Conservation (phyloP, 2,329 filamentous ascomycete species). For the Hypoxylon sp. region DNA sequence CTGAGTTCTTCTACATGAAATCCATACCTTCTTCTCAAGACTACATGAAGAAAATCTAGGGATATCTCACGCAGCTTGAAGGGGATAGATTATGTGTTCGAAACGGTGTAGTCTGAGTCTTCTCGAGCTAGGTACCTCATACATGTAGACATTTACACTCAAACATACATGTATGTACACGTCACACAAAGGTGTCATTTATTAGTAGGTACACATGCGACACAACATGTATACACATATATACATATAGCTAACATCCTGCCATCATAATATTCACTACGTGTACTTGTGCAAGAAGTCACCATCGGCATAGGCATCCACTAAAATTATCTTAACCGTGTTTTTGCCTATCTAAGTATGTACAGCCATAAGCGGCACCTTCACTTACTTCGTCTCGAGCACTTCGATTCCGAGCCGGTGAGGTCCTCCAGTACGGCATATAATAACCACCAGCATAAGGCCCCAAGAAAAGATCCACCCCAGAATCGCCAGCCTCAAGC, state of each 20-base stretch:
- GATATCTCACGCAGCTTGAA: too few relatives aligned
- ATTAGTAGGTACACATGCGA: not conserved
- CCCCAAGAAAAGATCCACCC: slow-evolving; percentile 34
- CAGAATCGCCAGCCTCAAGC: slow-evolving; percentile 34
- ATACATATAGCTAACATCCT: too few relatives aligned
- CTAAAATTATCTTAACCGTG: slow-evolving; percentile 26
- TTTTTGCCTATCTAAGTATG: slow-evolving; percentile 49
- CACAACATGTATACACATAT: not conserved
- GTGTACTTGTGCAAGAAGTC: not conserved
- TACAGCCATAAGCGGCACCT: slow-evolving; percentile 45
- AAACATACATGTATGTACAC: not conserved
- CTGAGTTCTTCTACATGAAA: slow-evolving; percentile 3
- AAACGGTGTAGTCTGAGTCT: not conserved
- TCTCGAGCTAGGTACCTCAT: not conserved
- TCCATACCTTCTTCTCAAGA: not conserved
- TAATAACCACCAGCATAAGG: slow-evolving; percentile 31
- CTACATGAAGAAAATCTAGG: not conserved
- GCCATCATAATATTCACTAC: not conserved
- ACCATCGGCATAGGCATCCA: not conserved
- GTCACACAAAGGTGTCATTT: not conserved
- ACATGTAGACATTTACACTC: not conserved
- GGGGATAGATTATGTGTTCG: too few relatives aligned
- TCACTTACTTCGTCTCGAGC: slow-evolving; percentile 54
- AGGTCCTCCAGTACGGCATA: slow-evolving; percentile 45
- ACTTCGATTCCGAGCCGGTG: slow-evolving; percentile 55